Evolutionary conservation across 257 asterid genomes (phyloP).

Genomic region (Solanum gracilifrons): DNA sequence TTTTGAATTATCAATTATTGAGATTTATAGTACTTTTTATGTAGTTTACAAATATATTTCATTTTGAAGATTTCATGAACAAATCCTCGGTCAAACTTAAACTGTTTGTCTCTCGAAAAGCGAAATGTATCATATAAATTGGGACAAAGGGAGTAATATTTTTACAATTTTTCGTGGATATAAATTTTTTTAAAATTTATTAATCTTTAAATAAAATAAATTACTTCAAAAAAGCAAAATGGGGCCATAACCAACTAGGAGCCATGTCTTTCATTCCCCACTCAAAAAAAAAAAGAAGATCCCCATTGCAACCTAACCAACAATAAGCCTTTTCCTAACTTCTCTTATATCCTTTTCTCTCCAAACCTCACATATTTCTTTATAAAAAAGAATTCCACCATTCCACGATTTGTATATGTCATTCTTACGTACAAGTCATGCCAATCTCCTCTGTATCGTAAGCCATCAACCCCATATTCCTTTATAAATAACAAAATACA

Average conservation of each 20-base stretch:
- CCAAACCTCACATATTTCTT: background rate
- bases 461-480: background rate
- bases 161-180: background rate
- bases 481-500: background rate
- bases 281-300: conserved; percentile 3
- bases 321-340: background rate
- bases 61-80: too few species aligned
- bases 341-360: background rate
- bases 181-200: background rate
- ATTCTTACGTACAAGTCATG: background rate
- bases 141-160: background rate
- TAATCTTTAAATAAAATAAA: background rate
- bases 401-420: background rate
- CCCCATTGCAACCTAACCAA: conserved; percentile 5
- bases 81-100: too few species aligned
- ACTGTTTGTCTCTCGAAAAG: too few species aligned
- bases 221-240: background rate
- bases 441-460: background rate
- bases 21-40: too few species aligned
- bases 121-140: too few species aligned
- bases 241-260: background rate
- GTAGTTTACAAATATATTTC: too few species aligned
- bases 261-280: conserved; percentile 10
- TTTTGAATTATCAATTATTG: too few species aligned
- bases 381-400: background rate